phyloP scores from a whole-genome alignment of 78 protist genomes.

The Protostelium mycophagum region DNA sequence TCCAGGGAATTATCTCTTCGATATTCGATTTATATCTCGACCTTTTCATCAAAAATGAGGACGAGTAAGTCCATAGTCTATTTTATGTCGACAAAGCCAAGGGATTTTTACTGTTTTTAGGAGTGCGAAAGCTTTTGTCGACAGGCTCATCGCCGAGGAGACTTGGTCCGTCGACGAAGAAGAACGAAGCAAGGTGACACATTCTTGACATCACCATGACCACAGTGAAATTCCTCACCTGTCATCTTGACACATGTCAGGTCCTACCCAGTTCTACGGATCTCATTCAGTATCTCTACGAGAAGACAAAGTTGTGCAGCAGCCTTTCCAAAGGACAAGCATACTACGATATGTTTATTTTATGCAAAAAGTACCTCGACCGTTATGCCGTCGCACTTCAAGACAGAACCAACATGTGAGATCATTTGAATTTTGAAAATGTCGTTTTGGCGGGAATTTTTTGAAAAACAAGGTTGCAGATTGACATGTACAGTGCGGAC shows the following conservation, averaged over 20 bases:
- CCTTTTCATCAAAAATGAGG: constrained; percentile 42
- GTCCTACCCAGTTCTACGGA: neutral
- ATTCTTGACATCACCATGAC: neutral
- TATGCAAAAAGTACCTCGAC: neutral
- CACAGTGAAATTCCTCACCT: neutral
- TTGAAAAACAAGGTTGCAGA: no score
- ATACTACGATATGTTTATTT: neutral
- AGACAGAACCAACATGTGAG: neutral
- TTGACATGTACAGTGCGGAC: neutral
- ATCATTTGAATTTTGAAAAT: no score
- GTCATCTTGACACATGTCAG: neutral
- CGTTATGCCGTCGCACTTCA: neutral
- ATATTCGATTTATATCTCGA: constrained; percentile 69
- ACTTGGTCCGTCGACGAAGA: neutral
- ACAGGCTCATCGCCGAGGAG: neutral
- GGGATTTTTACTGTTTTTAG: no score
- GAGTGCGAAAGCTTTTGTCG: no score
- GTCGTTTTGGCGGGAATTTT: no score
- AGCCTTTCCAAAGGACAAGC: neutral
- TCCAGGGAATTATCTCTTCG: constrained; percentile 25
- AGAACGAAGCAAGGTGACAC: neutral
- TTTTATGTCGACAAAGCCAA: neutral
- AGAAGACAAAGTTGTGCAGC: neutral
- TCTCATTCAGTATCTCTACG: neutral
- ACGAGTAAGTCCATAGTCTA: neutral